Evolutionary conservation across 2,329 filamentous ascomycete species (phyloP).

Genomic region (Stagonosporopsis chrysanthemi): DNA sequence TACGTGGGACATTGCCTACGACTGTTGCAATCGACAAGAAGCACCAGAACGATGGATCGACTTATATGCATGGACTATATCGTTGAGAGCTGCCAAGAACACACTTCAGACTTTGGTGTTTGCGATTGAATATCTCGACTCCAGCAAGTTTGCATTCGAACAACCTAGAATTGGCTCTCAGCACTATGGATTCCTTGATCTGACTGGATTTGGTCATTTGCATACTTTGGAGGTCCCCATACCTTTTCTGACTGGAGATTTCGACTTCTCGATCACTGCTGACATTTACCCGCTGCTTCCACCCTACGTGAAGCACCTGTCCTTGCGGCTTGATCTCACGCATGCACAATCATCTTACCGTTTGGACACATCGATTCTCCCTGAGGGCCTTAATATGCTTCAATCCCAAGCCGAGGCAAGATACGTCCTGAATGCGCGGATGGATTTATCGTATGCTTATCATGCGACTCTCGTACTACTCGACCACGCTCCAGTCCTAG

Average conservation of each 20-base stretch:
- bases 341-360: conserved; percentile 32
- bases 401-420: conserved; percentile 27
- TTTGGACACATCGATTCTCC: conserved; percentile 29
- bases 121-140: conserved; percentile 33
- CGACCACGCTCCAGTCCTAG: conserved; percentile 25
- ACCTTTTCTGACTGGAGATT: conserved; percentile 37
- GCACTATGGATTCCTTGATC: conserved; percentile 32
- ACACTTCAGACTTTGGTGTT: conserved; percentile 32
- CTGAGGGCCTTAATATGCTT: conserved; percentile 22
- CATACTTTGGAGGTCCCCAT: conserved; percentile 37
- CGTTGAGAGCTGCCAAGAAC: conserved; percentile 15
- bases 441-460: conserved; percentile 38
- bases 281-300: conserved; percentile 33
- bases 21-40: conserved; percentile 14
- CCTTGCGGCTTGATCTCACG: conserved; percentile 36
- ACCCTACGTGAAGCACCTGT: conserved; percentile 33
- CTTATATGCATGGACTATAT: conserved; percentile 27
- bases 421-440: conserved; percentile 27
- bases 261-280: conserved; percentile 30
- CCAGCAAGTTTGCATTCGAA: conserved; percentile 23
- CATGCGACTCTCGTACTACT: conserved; percentile 30
- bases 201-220: conserved; percentile 29
- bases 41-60: conserved; percentile 21
- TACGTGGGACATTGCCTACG: conserved; percentile 35
- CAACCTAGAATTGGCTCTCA: conserved; percentile 30